phyloP scores from a whole-genome alignment of 768 basidiomycete species.

The Podaxis rugospora region DNA sequence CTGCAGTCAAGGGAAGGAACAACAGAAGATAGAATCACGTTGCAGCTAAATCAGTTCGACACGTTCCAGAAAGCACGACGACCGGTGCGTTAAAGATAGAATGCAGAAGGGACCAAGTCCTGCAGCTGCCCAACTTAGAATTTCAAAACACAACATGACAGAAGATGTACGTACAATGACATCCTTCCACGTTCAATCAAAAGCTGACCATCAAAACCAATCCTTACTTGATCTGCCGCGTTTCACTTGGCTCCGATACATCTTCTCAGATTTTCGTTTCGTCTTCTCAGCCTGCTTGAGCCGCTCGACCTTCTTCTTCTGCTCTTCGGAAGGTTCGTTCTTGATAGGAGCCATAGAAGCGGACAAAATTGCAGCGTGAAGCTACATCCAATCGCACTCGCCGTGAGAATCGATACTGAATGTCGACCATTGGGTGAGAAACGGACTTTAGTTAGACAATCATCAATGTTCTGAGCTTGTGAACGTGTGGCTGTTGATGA shows the following conservation, averaged over 20 bases:
- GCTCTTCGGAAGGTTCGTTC: constrained; percentile 51
- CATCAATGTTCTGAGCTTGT: constrained; percentile 71
- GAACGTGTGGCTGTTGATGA: constrained; percentile 72
- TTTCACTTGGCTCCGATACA: constrained; percentile 48
- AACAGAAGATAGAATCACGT: too few species aligned
- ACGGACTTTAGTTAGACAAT: constrained; percentile 62
- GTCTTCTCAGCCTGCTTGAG: constrained; percentile 43
- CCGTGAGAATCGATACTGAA: constrained; percentile 2
- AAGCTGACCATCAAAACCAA: background rate
- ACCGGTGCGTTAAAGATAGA: background rate
- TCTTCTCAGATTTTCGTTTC: constrained; percentile 46
- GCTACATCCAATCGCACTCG: constrained; percentile 27
- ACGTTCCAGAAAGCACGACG: too few species aligned
- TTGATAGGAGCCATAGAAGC: constrained; percentile 43
- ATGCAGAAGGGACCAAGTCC: background rate
- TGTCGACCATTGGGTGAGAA: background rate
- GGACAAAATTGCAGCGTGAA: constrained; percentile 46
- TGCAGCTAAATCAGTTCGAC: too few species aligned
- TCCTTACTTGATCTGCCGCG: constrained; percentile 21
- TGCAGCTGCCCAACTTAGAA: background rate
- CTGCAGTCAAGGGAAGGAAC: too few species aligned
- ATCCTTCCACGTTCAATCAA: background rate
- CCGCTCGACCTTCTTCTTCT: constrained; percentile 48
- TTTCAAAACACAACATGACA: background rate
- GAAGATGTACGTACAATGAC: background rate